Evolutionary conservation across 179 eudicot genomes (phyloP), one percentile per base, ranked within the genome.

Genomic region (Heliamphora pulchella): DNA sequence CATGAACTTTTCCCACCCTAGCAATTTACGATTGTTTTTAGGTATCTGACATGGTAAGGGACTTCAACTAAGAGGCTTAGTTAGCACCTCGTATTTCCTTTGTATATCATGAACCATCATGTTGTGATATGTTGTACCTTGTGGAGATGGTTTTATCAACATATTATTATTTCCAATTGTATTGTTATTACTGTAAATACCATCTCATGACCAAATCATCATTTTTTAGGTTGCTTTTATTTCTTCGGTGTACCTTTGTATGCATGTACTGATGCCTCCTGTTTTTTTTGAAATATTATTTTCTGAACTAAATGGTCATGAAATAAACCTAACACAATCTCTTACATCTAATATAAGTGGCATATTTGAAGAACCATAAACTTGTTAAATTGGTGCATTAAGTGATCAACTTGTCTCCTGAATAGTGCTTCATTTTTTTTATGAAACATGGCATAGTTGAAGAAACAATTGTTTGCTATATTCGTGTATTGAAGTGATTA

Each of bases 401-500:
- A 59, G 64, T 59, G 20, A 17, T 59, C 7, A 51, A 4, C 3
- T 31, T 31, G 31, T 31, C 31, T 31, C 31, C 31, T 31, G 31
- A 31, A 31, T 31, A 31, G 31, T 31, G 31, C 6, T 53, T 50
- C 48, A 41, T 17, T 8, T 13, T 62, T 8, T 41, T 59, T 65
- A 50, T 5, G 5, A 74, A 39, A 65, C 48, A 39, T 53, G 8
- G 46, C 44, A 46, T 48, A 31, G 50, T 22, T 68, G 41, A 55
- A 41, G 76, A 57, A 46, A 62, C 3, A 57, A 47, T 71, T 44
- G 3, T 74, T 50, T 39, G 69, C 31, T 65, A 41, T 39, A 64
- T 17, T 74, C 18, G 68, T 76, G 76, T 39, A 62, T 20, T 53
- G 57, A 18, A 71, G 58, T 72, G 44, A 9, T 65, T 51, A 70